A percentile compares a stretch with the other conserved stretches of the same genome.
These are phyloP conservation scores for Phylloporus rhodoxanthus DNA, from an alignment of 768 basidiomycete genomes.

Conservation along the genomic window DNA sequence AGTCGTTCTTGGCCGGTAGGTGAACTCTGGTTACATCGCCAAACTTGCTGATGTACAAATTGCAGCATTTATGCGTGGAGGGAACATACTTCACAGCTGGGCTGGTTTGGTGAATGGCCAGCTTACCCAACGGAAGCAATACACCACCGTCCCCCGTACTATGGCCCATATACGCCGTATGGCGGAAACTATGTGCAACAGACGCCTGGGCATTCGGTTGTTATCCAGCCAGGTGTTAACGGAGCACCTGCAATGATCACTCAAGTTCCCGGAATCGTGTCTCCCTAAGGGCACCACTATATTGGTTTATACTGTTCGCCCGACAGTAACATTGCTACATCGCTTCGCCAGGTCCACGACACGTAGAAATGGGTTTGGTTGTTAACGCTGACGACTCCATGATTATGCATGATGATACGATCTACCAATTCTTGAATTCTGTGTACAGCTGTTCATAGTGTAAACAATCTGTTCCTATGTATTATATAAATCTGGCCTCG, in stretches of 20 bases:
- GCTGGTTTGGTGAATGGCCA: constrained; percentile 72
- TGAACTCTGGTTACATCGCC: background rate
- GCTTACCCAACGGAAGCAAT: constrained; percentile 40
- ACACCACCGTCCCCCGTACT: constrained; percentile 22
- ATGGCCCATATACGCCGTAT: constrained; percentile 33
- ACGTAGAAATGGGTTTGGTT: background rate
- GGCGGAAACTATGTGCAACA: constrained; percentile 40
- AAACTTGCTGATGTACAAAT: background rate
- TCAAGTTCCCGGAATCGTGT: constrained; percentile 42
- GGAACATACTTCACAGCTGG: constrained; percentile 48
- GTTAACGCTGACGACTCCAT: constrained; percentile 9
- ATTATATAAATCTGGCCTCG: constrained; percentile 24
- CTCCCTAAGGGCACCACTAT: constrained; percentile 11
- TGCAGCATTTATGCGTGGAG: constrained; percentile 29
- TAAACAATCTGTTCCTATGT: constrained; percentile 1
- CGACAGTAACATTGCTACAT: background rate
- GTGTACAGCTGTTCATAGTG: constrained; percentile 8
- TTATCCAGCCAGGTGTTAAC: constrained; percentile 62
- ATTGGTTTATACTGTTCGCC: background rate
- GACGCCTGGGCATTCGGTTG: constrained; percentile 53
- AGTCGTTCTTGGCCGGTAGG: constrained; percentile 29
- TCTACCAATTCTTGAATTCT: constrained; percentile 6
- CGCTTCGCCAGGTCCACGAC: background rate
- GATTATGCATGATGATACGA: constrained; percentile 7
- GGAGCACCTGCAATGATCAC: constrained; percentile 58